Evolutionary conservation across 2,329 filamentous ascomycete species (phyloP).

Genomic region (Cercospora citrullina): DNA sequence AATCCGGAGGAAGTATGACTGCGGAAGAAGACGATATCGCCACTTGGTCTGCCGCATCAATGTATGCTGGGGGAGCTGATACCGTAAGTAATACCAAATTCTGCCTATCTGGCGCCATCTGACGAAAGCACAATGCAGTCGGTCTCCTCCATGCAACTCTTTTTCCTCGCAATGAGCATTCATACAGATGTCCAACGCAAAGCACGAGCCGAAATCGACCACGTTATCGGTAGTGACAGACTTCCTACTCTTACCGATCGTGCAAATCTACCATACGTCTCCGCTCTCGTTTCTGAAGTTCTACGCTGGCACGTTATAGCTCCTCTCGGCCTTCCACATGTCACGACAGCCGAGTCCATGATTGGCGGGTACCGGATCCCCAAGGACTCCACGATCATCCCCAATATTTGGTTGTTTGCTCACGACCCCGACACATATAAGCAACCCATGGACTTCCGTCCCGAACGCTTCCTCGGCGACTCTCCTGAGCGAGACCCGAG

Average conservation of each 20-base stretch:
- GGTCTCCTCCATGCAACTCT: slow-evolving; percentile 34
- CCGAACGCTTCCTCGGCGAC: slow-evolving; percentile 29
- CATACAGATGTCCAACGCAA: slow-evolving; percentile 34
- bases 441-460: slow-evolving; percentile 35
- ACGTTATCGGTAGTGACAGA: slow-evolving; percentile 31
- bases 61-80: slow-evolving; percentile 48
- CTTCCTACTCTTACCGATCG: slow-evolving; percentile 36
- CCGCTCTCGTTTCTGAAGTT: slow-evolving; percentile 38
- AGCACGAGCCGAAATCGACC: slow-evolving; percentile 38
- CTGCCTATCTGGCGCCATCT: background rate
- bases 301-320: slow-evolving; percentile 40
- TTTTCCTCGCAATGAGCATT: slow-evolving; percentile 38
- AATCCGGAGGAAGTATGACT: slow-evolving; percentile 22
- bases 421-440: slow-evolving; percentile 30
- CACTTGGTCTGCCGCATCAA: slow-evolving; percentile 46
- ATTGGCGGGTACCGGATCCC: slow-evolving; percentile 45
- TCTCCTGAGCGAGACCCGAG: slow-evolving; percentile 25
- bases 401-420: slow-evolving; percentile 41
- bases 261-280: slow-evolving; percentile 37
- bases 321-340: slow-evolving; percentile 41
- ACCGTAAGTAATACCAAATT: slow-evolving; percentile 28
- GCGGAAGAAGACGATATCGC: slow-evolving; percentile 39
- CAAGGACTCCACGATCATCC: slow-evolving; percentile 41
- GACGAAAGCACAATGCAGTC: slow-evolving; percentile 4
- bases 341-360: slow-evolving; percentile 45